Evolutionary conservation across 768 basidiomycete genomes (phyloP).

Genomic region (Tylopilus felleus): DNA sequence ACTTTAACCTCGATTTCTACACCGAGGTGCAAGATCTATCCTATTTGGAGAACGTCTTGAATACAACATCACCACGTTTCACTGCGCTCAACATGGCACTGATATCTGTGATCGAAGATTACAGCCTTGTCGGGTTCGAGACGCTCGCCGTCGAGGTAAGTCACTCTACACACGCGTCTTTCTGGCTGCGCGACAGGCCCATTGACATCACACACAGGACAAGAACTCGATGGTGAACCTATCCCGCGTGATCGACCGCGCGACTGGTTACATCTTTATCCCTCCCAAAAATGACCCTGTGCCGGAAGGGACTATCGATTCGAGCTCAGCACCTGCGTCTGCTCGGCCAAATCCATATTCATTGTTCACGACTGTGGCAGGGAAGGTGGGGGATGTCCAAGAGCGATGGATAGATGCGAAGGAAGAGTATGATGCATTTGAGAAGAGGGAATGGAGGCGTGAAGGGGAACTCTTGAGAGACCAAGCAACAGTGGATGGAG

Average conservation of each 20-base stretch:
- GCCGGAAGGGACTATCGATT: constrained; percentile 31
- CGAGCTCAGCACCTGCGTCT: constrained; percentile 34
- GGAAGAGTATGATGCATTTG: constrained; percentile 79
- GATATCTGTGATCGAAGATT: constrained; percentile 92
- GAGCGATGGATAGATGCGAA: constrained; percentile 91
- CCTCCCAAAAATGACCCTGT: constrained; percentile 43
- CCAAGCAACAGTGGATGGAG: constrained; percentile 14
- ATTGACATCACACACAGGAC: constrained; percentile 49
- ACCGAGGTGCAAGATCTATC: constrained; percentile 96
- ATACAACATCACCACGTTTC: constrained; percentile 64
- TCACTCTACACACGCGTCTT: background rate
- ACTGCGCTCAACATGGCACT: constrained; percentile 83
- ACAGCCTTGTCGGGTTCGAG: constrained; percentile 89
- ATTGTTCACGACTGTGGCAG: constrained; percentile 62
- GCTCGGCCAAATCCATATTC: constrained; percentile 61
- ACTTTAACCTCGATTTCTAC: constrained; percentile 97
- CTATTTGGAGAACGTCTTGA: constrained; percentile 76
- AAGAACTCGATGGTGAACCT: constrained; percentile 93
- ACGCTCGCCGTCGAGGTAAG: constrained; percentile 92
- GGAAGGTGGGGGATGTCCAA: constrained; percentile 73
- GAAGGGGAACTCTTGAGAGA: constrained; percentile 54
- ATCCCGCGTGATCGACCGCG: constrained; percentile 79
- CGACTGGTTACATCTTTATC: constrained; percentile 88
- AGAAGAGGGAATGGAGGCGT: constrained; percentile 71
- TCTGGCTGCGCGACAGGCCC: background rate